Base-by-base conservation (phyloP, 2,329 filamentous ascomycete species). In the Ophiostoma piceae region DNA sequence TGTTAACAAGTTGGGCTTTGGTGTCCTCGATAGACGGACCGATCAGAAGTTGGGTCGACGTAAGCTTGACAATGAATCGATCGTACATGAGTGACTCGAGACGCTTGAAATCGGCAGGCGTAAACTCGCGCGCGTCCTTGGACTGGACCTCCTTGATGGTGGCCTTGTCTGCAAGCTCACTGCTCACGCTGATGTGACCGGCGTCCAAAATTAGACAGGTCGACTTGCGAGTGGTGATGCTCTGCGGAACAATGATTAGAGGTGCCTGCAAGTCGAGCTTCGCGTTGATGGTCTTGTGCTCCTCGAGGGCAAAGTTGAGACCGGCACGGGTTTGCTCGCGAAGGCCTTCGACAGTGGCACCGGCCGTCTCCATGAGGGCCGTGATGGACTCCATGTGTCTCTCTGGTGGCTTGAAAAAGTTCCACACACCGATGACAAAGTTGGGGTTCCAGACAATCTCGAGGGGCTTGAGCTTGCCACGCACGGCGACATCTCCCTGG, bases 331-430 rank as follows among this genome's bases (percentile, higher is more conserved):
- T 99, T 80, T 99, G 96, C 78, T 98, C 94, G 43, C 96, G 87
- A 71, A 99, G 84, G 8, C 94, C 94, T 79, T 99, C 94, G 0
- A 99, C 94, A 0, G 95, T 99, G 1, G 94, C 94, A 32, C 95
- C 94, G 5, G 95, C 95, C 66, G 90, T 92, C 79, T 99, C 96
- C 88, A 99, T 92, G 70, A 99, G 84, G 1, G 95, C 96, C 14
- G 89, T 91, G 74, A 99, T 97, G 11, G 95, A 99, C 77, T 99
- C 95, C 94, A 99, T 97, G 77, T 99, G 96, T 67, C 94, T 87
- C 78, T 97, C 94, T 0, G 95, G 96, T 0, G 95, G 95, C 73
- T 94, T 90, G 83, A 99, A 99, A 82, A 99, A 99, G 74, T 93
- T 92, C 68, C 90, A 92, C 54, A 98, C 88, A 67, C 95, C 94